phyloP scores from a whole-genome alignment of 495 filamentous ascomycete genomes.

The Geoglossum glabrum region DNA sequence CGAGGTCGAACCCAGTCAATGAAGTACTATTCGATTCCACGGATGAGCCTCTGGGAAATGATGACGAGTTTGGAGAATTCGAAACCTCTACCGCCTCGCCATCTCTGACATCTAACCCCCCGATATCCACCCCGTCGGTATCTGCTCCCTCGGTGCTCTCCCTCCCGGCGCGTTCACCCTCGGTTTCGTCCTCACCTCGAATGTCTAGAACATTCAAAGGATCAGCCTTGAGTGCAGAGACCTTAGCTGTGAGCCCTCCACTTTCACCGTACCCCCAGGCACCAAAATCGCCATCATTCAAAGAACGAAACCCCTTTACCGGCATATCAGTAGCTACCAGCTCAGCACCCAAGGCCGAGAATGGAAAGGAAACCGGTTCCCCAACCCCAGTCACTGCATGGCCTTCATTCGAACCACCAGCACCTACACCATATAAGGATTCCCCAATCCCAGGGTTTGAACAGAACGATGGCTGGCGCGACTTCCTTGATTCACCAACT shows the following conservation, averaged over 20 bases:
- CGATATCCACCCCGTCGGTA: no score
- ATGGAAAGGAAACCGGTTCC: constrained; percentile 13
- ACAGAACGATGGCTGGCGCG: constrained; percentile 34
- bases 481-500: constrained; percentile 26
- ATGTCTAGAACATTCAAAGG: background rate
- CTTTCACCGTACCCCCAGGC: constrained; percentile 21
- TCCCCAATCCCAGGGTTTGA: constrained; percentile 9
- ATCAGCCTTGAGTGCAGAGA: background rate
- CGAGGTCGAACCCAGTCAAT: background rate
- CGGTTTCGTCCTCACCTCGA: background rate
- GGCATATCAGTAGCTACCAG: constrained; percentile 24
- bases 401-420: constrained; percentile 17
- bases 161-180: background rate
- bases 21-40: constrained; percentile 5
- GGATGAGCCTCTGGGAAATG: background rate
- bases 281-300: constrained; percentile 30
- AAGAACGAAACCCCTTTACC: constrained; percentile 26
- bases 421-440: constrained; percentile 7
- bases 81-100: background rate
- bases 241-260: background rate
- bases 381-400: constrained; percentile 27
- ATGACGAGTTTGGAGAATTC: constrained; percentile 9
- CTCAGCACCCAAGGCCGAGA: constrained; percentile 11
- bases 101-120: background rate
- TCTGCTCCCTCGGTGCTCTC: background rate